Evolutionary conservation across 2,329 filamentous ascomycete genomes (phyloP), one percentile per base, ranked within the genome.

Genomic region (Endocalyx cinctus): DNA sequence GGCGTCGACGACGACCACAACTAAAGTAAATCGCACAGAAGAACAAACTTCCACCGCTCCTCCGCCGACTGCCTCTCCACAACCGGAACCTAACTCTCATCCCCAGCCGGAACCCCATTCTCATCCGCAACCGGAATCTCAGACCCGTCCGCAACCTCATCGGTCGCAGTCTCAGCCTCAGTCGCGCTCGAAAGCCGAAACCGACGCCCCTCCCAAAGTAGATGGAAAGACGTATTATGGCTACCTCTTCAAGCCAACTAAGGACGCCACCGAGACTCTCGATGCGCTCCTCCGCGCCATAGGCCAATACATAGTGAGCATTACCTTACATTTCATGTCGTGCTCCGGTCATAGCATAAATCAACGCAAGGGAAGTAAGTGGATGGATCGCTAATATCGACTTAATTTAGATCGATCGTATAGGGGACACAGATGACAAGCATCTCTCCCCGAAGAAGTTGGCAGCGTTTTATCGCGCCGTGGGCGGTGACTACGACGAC

Each of bases 401-500:
- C n/a, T n/a, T n/a, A n/a, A n/a, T n/a, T 23, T 40, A 84, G 80
- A 67, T 69, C 30, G 57, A 64, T 29, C 62, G 79, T 31, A 63
- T 84, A 39, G 78, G 77, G 36, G 76, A 82, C 55, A 71, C 63
- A 46, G 64, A 66, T 17, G 64, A 70, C 15, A 60, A 59, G 25
- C 58, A 66, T 31, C 58, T 84, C 23, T 84, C 74, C 5, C 82
- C 84, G 0, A 63, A 70, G 33, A 87, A 88, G 54, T 65, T 90
- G 26, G 81, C 84, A n/a, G 69, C 74, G 25, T 90, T 88, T 55
- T 90, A 90, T 62, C 79, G 77, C 52, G 67, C 72, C 17, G 82
- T 87, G 12, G 85, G 84, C 36, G 82, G 82, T 28, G 76, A 89
- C 52, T 87, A 84, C 58, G 84, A 90, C 55, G 64, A 72, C 16